phyloP scores from a whole-genome alignment of 441 rosid species.

The Gossypium davidsonii region DNA sequence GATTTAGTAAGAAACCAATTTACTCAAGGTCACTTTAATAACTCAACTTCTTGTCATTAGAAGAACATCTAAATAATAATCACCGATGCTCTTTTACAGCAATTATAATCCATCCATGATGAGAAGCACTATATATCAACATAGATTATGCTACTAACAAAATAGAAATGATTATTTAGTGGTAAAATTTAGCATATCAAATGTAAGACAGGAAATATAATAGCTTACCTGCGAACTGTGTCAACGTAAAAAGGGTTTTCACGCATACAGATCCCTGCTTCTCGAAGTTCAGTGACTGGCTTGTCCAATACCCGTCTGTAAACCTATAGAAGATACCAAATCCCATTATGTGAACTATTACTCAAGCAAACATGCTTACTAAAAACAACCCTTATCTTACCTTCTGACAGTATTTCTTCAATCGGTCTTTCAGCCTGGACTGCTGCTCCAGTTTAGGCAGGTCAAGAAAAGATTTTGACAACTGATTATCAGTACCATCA shows the following conservation, averaged over 20 bases:
- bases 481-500: slow-evolving; percentile 53
- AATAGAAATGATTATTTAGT: slow-evolving; percentile 13
- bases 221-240: slow-evolving; percentile 86
- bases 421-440: slow-evolving; percentile 70
- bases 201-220: slow-evolving; percentile 18
- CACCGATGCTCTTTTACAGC: background rate
- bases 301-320: slow-evolving; percentile 82
- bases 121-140: slow-evolving; percentile 8
- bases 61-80: background rate
- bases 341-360: slow-evolving; percentile 17
- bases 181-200: slow-evolving; percentile 7
- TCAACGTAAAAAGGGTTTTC: slow-evolving; percentile 95
- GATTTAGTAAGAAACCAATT: slow-evolving; percentile 20
- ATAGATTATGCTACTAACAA: slow-evolving; percentile 7
- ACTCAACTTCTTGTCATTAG: slow-evolving; percentile 9
- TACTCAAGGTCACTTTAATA: background rate
- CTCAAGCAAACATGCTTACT: slow-evolving; percentile 14
- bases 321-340: slow-evolving; percentile 47
- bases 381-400: slow-evolving; percentile 28
- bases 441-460: slow-evolving; percentile 86
- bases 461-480: slow-evolving; percentile 79
- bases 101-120: background rate
- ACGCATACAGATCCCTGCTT: slow-evolving; percentile 99
- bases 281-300: slow-evolving; percentile 92
- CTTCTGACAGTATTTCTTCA: slow-evolving; percentile 92